Conservation (phyloP, 2,329 filamentous ascomycete genomes). For the Venturiaceae sp. region DNA sequence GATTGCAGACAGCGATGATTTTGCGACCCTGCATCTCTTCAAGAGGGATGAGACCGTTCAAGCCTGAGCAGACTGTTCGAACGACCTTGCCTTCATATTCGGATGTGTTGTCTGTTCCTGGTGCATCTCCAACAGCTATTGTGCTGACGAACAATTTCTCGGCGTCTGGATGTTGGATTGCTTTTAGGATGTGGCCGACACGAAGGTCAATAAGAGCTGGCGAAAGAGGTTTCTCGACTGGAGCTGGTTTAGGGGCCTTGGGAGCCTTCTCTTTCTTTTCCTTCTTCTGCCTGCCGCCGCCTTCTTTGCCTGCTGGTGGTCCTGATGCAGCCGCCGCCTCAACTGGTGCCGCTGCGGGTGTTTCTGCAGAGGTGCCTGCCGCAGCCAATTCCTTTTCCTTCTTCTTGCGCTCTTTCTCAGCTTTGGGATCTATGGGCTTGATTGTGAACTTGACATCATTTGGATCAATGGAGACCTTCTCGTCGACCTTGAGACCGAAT, state of each 20-base stretch:
- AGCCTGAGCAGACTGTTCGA: constrained; percentile 91
- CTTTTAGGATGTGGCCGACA: constrained; percentile 95
- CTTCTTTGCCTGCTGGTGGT: constrained; percentile 25
- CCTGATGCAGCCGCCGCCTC: constrained; percentile 24
- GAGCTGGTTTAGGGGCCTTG: constrained; percentile 52
- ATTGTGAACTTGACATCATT: constrained; percentile 79
- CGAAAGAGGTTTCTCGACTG: constrained; percentile 66
- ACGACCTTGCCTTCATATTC: constrained; percentile 88
- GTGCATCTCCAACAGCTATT: constrained; percentile 83
- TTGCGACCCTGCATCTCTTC: constrained; percentile 96
- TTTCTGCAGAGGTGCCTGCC: constrained; percentile 38
- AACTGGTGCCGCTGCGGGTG: constrained; percentile 36
- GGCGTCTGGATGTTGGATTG: constrained; percentile 89
- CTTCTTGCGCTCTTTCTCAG: constrained; percentile 93
- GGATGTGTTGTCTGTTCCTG: constrained; percentile 77
- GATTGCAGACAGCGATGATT: constrained; percentile 90
- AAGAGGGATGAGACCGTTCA: constrained; percentile 86
- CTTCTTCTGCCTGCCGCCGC: constrained; percentile 54
- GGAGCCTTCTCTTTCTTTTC: constrained; percentile 86
- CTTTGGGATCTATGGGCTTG: constrained; percentile 81
- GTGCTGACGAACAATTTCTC: constrained; percentile 94
- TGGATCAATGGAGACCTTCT: constrained; percentile 71
- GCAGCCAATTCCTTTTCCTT: constrained; percentile 74
- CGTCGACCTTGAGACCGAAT: constrained; percentile 59
- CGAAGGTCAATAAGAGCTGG: constrained; percentile 87